Evolutionary conservation across 352 stramenopile genomes (phyloP), one percentile per base, ranked within the genome.

Genomic region (Phytophthora sp.): DNA sequence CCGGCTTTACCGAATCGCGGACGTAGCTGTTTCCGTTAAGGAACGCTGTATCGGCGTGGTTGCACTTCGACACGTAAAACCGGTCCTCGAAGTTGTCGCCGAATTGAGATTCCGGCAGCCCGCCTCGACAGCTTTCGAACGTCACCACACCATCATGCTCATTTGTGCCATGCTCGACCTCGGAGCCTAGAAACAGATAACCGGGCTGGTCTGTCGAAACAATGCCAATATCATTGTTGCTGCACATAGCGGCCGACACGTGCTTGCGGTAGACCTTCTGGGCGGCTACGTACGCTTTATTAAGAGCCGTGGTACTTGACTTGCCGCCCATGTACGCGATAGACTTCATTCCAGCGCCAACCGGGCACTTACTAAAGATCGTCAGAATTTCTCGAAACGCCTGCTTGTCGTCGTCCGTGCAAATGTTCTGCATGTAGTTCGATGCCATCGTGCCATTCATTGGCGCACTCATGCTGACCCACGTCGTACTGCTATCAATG

Each of bases 31-130:
- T 71, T 24, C 79, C 80, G 57, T 87, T 71, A 24, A 71, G 73
- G 65, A 89, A 85, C 27, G 79, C 65, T 20, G 69, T 86, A 52
- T 91, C 82, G 1, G 67, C 60, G 66, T 91, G 80, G 64, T 89
- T 91, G 49, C 84, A 69, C 29, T 76, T 73, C 8, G 79, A 77
- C 44, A 80, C 59, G 65, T 91, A 91, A 63, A 86, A 84, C 29
- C 31, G 51, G n/a, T 70, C 70, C n/a, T 53, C 56, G 73, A 83
- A 84, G 44, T 27, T 73, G 20, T 66, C 60, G 33, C 62, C 59
- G 45, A 85, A 88, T 20, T 77, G 63, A 21, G 59, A 57, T 18
- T 24, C 45, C 3, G 68, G 42, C 1, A 88, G 57, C 2, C 79
- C 79, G 7, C 51, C 72, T 21, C 61, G 42, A 52, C 82, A 90